Evolutionary conservation across 2,329 filamentous ascomycete genomes (phyloP), one percentile per base, ranked within the genome.

Genomic region (Dryadomyces quercivorus): DNA sequence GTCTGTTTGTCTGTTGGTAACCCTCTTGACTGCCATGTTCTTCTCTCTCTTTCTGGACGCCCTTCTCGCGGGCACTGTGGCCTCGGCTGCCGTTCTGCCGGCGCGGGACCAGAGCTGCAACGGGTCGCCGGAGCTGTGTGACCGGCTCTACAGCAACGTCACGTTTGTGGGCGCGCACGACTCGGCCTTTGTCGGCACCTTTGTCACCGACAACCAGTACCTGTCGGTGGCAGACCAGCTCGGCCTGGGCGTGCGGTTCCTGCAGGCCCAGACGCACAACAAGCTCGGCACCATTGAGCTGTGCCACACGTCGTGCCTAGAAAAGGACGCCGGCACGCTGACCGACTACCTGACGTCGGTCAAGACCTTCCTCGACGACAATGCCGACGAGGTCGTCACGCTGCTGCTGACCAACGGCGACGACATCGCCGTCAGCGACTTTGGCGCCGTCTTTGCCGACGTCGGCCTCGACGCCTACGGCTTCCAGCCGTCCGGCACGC

Each of bases 141-240:
- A 65, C 50, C 75, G 77, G 43, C 67, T 65, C 45, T 85, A 84
- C 68, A 78, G 79, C 58, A 73, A 82, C 42, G 65, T 85, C 53
- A 77, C 77, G n/a, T 76, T 78, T 56, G 68, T 83, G 18, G 84
- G 82, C 22, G 74, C 83, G 7, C 84, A 87, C 67, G 76, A 87
- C 68, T 78, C 76, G 15, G 75, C 81, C 42, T 86, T 86, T 62
- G 75, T 83, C 44, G 80, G 83, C 44, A 60, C 70, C 51, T 61
- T 74, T 9, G 72, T 73, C 1, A 66, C 72, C 55, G 68, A 83
- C 57, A 84, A 85, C 65, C 83, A 87, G 63, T 76, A 78, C 58
- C 71, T 81, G 51, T 72, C 75, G 5, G 75, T 82, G 22, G 74
- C 74, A 22, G 67, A 70, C 2, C 82, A 86, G 63, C 71, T 87